A percentile compares a stretch with the other conserved stretches of the same genome.
Conservation (phyloP, 208 protist genomes). For the Acanthamoeba lenticulata region DNA sequence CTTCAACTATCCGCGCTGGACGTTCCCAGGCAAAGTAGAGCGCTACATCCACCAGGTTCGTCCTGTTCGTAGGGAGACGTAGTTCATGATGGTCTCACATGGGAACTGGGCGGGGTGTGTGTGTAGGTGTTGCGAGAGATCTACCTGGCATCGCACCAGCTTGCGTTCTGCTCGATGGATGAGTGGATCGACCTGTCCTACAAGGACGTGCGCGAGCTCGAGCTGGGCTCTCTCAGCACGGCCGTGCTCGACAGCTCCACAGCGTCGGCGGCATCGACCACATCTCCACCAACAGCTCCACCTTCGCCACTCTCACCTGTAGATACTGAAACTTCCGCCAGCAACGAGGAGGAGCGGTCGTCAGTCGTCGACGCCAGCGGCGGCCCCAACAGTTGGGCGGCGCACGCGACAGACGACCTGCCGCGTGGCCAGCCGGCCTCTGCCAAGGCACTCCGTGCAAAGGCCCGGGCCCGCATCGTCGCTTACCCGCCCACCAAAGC, state of each 20-base stretch:
- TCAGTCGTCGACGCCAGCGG: not conserved
- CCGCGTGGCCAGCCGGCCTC: not conserved
- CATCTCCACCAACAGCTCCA: not conserved
- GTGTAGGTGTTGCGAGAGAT: not conserved
- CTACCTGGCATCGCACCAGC: not conserved
- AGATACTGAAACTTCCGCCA: not conserved
- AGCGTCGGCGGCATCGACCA: not conserved
- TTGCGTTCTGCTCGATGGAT: not conserved
- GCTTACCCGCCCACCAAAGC: not conserved
- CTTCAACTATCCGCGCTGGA: slow-evolving; percentile 28
- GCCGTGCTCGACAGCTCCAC: too few species aligned
- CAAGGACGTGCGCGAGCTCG: not conserved
- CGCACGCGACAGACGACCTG: not conserved
- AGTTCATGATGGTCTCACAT: not conserved
- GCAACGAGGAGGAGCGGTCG: not conserved
- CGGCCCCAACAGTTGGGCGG: not conserved
- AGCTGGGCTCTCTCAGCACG: not conserved
- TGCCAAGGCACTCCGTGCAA: not conserved
- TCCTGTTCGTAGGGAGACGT: not conserved
- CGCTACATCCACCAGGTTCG: slow-evolving; percentile 10
- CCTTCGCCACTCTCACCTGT: not conserved
- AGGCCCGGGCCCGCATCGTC: not conserved
- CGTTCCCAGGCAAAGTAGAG: not conserved
- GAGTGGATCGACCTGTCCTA: slow-evolving; percentile 29
- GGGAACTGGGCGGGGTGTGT: not conserved